phyloP scores from a whole-genome alignment of 73 alveolate genomes.

The Breviolum minutum region DNA sequence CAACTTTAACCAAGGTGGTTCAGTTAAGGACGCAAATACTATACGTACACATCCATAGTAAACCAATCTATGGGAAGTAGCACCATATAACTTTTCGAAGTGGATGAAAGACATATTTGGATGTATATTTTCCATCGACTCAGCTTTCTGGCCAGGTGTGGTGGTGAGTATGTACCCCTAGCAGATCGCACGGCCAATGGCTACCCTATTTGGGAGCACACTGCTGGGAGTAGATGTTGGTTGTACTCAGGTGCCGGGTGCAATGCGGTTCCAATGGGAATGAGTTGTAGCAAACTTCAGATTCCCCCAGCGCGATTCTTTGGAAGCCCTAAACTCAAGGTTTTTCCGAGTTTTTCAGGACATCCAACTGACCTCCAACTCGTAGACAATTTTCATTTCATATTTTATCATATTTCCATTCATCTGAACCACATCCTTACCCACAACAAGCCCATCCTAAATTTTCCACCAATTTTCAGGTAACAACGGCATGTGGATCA shows the following conservation, averaged over 20 bases:
- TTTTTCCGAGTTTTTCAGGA: too few species aligned
- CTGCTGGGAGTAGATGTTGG: slow-evolving; percentile 72
- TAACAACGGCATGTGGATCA: slow-evolving; percentile 92
- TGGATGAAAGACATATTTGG: not conserved
- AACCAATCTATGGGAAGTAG: not conserved
- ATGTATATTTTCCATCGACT: not conserved
- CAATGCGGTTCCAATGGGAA: not conserved
- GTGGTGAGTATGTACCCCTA: slow-evolving; percentile 66
- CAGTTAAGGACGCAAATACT: not conserved
- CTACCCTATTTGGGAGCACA: slow-evolving; percentile 89
- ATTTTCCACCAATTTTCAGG: slow-evolving; percentile 2
- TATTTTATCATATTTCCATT: too few species aligned
- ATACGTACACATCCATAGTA: not conserved
- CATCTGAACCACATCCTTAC: too few species aligned
- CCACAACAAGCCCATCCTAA: too few species aligned
- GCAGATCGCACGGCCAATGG: slow-evolving; percentile 89
- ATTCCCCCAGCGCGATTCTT: too few species aligned
- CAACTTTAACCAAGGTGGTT: not conserved
- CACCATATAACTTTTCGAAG: not conserved
- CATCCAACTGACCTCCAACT: too few species aligned
- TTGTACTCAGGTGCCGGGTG: slow-evolving; percentile 55
- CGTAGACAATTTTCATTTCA: too few species aligned
- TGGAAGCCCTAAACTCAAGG: too few species aligned
- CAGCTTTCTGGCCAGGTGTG: slow-evolving; percentile 46
- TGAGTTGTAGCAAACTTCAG: too few species aligned